Percentiles rank a stretch among this genome's conserved stretches.
Evolutionary conservation across 768 basidiomycete genomes (phyloP).

Genomic region (Tylopilus sp.): DNA sequence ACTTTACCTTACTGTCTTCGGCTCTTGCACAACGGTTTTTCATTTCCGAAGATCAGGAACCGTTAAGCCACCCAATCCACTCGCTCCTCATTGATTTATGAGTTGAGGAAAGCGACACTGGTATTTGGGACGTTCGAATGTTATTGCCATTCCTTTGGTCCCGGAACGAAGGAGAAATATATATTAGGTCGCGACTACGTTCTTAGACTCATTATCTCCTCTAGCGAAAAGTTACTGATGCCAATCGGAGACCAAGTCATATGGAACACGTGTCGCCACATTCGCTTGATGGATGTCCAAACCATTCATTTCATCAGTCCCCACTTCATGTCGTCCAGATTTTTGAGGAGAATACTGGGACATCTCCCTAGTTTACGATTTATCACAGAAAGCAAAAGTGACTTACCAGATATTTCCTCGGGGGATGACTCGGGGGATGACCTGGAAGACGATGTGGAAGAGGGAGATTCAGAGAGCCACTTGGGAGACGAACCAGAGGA

Average conservation of each 20-base stretch:
- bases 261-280: background rate
- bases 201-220: background rate
- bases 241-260: background rate
- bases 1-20: too few relatives aligned
- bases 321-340: background rate
- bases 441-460: too few relatives aligned
- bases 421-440: too few relatives aligned
- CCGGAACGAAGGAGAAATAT: background rate
- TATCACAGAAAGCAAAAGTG: background rate
- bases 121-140: background rate
- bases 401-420: background rate
- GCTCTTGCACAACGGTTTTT: too few relatives aligned
- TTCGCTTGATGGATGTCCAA: background rate
- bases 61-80: too few relatives aligned
- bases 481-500: too few relatives aligned
- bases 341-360: background rate
- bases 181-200: too few relatives aligned
- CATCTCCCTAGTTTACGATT: background rate
- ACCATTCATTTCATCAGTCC: background rate
- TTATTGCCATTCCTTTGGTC: background rate
- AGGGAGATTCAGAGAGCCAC: too few relatives aligned
- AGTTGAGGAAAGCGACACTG: background rate
- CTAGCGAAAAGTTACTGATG: background rate
- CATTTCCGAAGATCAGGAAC: too few relatives aligned
- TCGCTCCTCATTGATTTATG: too few relatives aligned